Conservation (phyloP, 2,329 filamentous ascomycete species). For the Dryadomyces sulphureus region DNA sequence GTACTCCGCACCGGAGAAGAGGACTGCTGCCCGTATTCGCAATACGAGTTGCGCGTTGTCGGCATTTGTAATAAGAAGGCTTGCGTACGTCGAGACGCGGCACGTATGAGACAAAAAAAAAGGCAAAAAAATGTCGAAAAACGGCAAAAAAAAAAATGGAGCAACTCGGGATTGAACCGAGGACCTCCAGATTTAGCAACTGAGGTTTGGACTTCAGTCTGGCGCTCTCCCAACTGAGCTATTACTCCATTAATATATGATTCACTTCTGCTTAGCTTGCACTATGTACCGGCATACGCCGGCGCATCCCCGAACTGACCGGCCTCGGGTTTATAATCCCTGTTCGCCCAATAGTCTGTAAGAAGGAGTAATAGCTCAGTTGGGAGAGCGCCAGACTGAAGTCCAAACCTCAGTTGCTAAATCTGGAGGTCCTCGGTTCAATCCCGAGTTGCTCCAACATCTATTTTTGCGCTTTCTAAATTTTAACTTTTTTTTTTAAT, state of each 20-base stretch:
- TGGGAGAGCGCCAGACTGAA: neutral
- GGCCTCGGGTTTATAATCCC: no score
- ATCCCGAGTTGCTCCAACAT: neutral
- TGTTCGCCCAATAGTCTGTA: no score
- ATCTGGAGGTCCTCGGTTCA: neutral
- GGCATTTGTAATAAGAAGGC: no score
- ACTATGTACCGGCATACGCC: no score
- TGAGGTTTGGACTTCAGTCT: neutral
- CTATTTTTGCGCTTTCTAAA: no score
- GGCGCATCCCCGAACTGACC: no score
- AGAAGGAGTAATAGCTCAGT: neutral
- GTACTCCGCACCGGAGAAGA: no score
- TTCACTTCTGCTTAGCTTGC: no score
- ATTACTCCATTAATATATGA: neutral
- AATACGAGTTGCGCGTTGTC: no score
- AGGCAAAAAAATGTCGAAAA: neutral
- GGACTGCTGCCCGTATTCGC: no score
- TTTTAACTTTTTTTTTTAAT: neutral
- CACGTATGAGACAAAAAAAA: neutral
- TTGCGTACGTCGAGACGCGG: no score
- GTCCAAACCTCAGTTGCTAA: neutral
- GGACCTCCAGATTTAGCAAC: neutral
- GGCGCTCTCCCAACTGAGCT: neutral
- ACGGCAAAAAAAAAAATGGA: neutral
- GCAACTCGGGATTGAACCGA: neutral